Evolutionary conservation across 345 rosid genomes (phyloP).

Genomic region (Rhodamnia rubescens): DNA sequence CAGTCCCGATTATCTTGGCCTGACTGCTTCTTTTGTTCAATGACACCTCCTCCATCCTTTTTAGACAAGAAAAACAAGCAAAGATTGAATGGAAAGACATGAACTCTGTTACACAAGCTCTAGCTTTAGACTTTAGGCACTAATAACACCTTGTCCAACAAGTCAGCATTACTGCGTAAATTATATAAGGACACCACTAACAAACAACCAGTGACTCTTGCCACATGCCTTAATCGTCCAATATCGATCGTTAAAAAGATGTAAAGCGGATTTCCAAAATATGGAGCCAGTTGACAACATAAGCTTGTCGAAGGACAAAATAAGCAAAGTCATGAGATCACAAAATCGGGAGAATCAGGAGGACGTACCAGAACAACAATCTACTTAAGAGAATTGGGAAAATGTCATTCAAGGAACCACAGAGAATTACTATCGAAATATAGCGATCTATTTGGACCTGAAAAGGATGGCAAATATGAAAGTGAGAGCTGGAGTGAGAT

Average conservation of each 20-base stretch:
- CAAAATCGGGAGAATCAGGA: not conserved
- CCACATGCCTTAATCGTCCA: not conserved
- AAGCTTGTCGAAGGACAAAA: not conserved
- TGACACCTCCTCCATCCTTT: slow-evolving; percentile 31
- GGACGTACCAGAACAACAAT: not conserved
- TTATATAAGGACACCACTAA: not conserved
- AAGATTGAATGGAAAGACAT: not conserved
- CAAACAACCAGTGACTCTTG: not conserved
- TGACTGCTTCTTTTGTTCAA: slow-evolving; percentile 14
- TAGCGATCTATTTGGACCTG: not conserved
- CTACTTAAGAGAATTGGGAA: not conserved
- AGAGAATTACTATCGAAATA: not conserved
- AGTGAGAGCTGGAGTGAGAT: slow-evolving; percentile 1
- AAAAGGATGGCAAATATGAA: slow-evolving; percentile 1
- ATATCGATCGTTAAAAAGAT: not conserved
- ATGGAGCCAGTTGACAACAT: not conserved
- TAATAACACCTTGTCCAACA: accelerated
- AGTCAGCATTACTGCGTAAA: not conserved
- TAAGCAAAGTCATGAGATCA: not conserved
- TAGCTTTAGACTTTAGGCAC: not conserved
- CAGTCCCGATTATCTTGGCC: slow-evolving; percentile 32
- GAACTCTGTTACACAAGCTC: not conserved
- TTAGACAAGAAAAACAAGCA: not conserved
- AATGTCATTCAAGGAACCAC: not conserved
- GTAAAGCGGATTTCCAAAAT: not conserved